Base-by-base conservation (phyloP, 163 green algal genomes). In the Volvox carteri region DNA sequence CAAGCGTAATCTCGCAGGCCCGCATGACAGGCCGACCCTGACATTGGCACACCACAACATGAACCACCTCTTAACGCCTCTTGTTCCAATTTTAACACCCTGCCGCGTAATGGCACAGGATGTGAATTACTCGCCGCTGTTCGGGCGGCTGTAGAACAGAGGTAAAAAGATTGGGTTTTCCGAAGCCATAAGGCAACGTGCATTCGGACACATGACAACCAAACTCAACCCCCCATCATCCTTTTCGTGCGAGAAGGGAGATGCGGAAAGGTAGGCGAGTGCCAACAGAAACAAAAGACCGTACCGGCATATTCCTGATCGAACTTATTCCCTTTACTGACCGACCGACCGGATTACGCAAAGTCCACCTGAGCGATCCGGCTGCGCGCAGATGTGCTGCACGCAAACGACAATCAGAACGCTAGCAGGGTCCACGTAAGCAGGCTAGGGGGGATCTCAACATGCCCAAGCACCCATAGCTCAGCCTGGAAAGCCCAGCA, bases 321-420 rank as follows among this genome's bases (percentile, higher is more conserved):
- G 73, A 28, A 50, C 73, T 80, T 80, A 80, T 80, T 80, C 73
- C 42, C 4, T 75, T 80, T 80, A 80, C 62, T 80, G 44, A 44
- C 4, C 46, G 39, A 56, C 37, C 33, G 44, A 80, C 73, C 2
- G 33, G 23, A 80, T 2, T 44, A 12, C 68, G 18, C 30, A 42
- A 28, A 46, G 54, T 65, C 28, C 54, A 11, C 73, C 19, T 65
- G 6, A 50, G 25, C 1, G 28, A 50, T 46, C 39, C 23, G 33
- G 23, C 30, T 62, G 73, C 42, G 44, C 44, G 46, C 73, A 80
- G 37, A 65, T 46, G 73, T 46, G 44, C 73, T 56, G 70, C 39
- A 44, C 44, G 44, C 1, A 44, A 23, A 50, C 62, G n/a, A 33
- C n/a, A 12, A 44, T 23, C 62, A 14, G n/a, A 58, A 35, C 1